Conservation (phyloP, 352 stramenopile species). For the Globisporangium nodosum region DNA sequence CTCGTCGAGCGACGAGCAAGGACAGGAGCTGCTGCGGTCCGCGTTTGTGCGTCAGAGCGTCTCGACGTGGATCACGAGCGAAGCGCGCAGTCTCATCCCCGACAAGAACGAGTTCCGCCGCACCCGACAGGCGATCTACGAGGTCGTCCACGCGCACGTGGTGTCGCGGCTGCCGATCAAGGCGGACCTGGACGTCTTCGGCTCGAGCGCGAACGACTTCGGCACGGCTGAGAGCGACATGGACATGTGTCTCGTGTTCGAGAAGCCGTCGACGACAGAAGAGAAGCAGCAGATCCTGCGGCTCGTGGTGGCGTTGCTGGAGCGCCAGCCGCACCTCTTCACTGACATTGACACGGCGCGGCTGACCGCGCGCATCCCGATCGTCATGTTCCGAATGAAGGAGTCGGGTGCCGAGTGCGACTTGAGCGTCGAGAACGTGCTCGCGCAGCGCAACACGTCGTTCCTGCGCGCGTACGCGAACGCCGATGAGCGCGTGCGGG, state of each 20-base stretch:
- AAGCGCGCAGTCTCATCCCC: conserved; percentile 55
- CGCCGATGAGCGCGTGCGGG: conserved; percentile 63
- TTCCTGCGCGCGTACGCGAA: conserved; percentile 92
- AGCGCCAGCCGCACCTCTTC: conserved; percentile 62
- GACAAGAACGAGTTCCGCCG: conserved; percentile 51
- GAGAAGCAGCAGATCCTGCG: conserved; percentile 67
- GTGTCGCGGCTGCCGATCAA: conserved; percentile 47
- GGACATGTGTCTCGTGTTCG: conserved; percentile 90
- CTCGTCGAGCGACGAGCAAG: not conserved
- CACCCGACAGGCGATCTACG: conserved; percentile 62
- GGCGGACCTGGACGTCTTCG: conserved; percentile 88
- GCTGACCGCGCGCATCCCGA: conserved; percentile 95
- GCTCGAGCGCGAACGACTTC: conserved; percentile 97
- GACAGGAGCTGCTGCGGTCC: conserved; percentile 19
- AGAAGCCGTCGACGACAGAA: conserved; percentile 25
- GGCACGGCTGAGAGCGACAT: conserved; percentile 90
- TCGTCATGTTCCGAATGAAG: conserved; percentile 95
- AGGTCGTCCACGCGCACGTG: conserved; percentile 53
- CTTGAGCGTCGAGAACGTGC: conserved; percentile 93
- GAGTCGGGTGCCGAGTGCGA: conserved; percentile 68
- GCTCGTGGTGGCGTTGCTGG: conserved; percentile 49
- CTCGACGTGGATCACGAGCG: conserved; percentile 43
- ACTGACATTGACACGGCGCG: conserved; percentile 66
- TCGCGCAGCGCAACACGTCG: conserved; percentile 96
- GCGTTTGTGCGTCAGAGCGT: conserved; percentile 37